Conservation (phyloP, 306 rosid genomes). For the Inga oerstediana region DNA sequence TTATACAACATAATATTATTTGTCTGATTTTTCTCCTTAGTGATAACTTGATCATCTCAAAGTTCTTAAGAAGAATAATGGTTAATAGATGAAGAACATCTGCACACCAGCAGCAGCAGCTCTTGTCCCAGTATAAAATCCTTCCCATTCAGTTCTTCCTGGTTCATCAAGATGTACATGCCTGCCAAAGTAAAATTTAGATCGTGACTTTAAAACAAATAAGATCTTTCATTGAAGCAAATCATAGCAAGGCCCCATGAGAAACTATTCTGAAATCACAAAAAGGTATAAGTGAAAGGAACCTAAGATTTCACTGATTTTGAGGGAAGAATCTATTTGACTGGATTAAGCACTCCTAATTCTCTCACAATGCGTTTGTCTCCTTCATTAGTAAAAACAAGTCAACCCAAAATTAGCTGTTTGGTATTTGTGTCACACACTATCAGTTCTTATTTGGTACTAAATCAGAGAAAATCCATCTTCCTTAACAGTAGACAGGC, state of each 20-base stretch:
- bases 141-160: constrained; percentile 95
- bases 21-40: constrained; percentile 8
- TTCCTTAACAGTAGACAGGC: neutral
- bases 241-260: neutral
- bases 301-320: constrained; percentile 15
- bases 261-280: constrained; percentile 8
- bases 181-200: constrained; percentile 48
- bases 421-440: neutral
- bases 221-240: neutral
- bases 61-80: constrained; percentile 13
- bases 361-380: neutral
- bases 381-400: neutral
- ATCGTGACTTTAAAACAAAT: neutral
- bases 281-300: constrained; percentile 12
- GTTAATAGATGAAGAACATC: constrained; percentile 27
- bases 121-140: constrained; percentile 83
- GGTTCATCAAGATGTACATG: constrained; percentile 97
- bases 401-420: neutral
- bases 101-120: constrained; percentile 96
- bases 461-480: neutral
- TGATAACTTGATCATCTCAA: constrained; percentile 7
- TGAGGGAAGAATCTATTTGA: constrained; percentile 12
- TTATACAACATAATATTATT: neutral
- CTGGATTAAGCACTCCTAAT: constrained; percentile 9
- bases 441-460: neutral